Evolutionary conservation across 2,329 filamentous ascomycete genomes (phyloP).

Genomic region (Phialophora expanda): DNA sequence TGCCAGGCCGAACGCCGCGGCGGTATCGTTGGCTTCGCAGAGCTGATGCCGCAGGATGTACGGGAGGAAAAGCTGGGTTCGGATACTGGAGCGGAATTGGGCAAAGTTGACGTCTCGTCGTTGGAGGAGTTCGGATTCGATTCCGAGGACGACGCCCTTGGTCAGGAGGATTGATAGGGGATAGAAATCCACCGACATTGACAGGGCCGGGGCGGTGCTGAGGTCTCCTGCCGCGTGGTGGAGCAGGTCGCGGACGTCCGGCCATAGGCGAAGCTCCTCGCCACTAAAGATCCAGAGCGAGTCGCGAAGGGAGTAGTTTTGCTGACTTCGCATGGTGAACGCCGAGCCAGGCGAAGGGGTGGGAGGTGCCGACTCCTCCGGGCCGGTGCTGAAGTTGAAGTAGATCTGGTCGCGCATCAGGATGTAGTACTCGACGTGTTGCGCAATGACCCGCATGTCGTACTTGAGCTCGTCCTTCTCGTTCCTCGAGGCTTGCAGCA

Average conservation of each 20-base stretch:
- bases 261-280: constrained; percentile 82
- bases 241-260: constrained; percentile 83
- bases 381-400: constrained; percentile 52
- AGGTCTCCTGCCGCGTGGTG: constrained; percentile 62
- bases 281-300: constrained; percentile 97
- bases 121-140: constrained; percentile 93
- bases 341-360: constrained; percentile 56
- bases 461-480: constrained; percentile 89
- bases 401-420: constrained; percentile 83
- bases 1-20: constrained; percentile 79
- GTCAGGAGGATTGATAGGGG: constrained; percentile 84
- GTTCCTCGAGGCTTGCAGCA: constrained; percentile 84
- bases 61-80: constrained; percentile 91
- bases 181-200: constrained; percentile 91
- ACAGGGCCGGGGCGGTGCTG: constrained; percentile 59
- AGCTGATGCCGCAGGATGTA: constrained; percentile 83
- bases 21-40: constrained; percentile 69
- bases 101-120: constrained; percentile 89
- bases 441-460: constrained; percentile 94
- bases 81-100: constrained; percentile 83
- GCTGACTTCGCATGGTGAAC: constrained; percentile 50
- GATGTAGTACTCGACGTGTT: constrained; percentile 94
- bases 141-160: constrained; percentile 86
- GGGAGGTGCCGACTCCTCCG: constrained; percentile 55
- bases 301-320: constrained; percentile 69